A percentile compares a stretch with the other conserved stretches of the same genome.
These are phyloP conservation scores for Populus euphratica DNA, from an alignment of 345 rosid species.

Conservation along the genomic window DNA sequence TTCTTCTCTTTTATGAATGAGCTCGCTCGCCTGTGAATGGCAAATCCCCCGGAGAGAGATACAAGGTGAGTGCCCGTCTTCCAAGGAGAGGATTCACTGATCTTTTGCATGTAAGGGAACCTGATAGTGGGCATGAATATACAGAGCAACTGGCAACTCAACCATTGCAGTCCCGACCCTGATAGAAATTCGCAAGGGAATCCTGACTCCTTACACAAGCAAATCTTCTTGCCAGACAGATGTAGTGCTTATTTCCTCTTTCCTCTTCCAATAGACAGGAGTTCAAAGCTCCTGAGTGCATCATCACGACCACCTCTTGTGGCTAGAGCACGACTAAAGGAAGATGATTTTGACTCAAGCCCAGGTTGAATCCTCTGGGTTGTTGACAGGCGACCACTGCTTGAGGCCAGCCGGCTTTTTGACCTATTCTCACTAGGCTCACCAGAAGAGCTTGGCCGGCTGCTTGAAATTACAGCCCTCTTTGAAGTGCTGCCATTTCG, in stretches of 20 bases:
- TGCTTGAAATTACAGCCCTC: slow-evolving; percentile 56
- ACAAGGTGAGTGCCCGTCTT: not conserved
- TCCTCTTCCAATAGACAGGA: slow-evolving; percentile 50
- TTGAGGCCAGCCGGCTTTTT: slow-evolving; percentile 50
- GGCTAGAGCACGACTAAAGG: slow-evolving; percentile 45
- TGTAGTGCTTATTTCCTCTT: slow-evolving; percentile 23
- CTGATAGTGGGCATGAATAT: slow-evolving; percentile 11
- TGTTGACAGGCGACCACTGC: slow-evolving; percentile 58
- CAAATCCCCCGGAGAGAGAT: not conserved
- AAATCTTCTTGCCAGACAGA: slow-evolving; percentile 9
- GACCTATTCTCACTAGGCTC: slow-evolving; percentile 67
- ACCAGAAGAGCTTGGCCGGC: slow-evolving; percentile 68
- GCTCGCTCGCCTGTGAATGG: not conserved
- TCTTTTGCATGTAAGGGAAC: not conserved
- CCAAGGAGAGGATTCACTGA: not conserved
- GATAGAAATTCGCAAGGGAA: slow-evolving; percentile 6
- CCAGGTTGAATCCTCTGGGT: slow-evolving; percentile 63
- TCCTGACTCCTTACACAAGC: slow-evolving; percentile 10
- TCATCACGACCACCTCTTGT: slow-evolving; percentile 52
- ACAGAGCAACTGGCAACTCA: slow-evolving; percentile 16
- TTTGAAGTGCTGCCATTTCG: slow-evolving; percentile 69
- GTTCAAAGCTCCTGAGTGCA: slow-evolving; percentile 58
- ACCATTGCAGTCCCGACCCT: not conserved
- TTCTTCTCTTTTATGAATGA: slow-evolving; percentile 3
- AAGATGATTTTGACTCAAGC: slow-evolving; percentile 45